Base-by-base conservation (phyloP, 1,139 yeast genomes). In the Hemisphaericaspora subhashii region DNA sequence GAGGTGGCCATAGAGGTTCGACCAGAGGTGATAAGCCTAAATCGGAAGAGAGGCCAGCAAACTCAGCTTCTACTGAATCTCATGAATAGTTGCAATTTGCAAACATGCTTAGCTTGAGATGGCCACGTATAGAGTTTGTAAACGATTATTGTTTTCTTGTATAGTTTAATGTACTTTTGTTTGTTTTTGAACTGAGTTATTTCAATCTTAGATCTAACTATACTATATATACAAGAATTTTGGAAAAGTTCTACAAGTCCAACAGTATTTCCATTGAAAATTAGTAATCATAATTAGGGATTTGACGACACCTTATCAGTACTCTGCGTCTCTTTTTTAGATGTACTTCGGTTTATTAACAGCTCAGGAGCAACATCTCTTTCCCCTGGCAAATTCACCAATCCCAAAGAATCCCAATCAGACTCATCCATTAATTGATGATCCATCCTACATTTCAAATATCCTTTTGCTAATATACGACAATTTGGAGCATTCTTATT, bases 401-500 rank as follows among this genome's bases (percentile, higher is more conserved):
- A 69, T 0, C 97, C 97, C 37, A 89, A 66, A 40, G 86, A 81
- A 37, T 77, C 80, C 96, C 96, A 89, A 20, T 79, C 82, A 36
- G 86, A 88, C 47, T 69, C 59, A 23, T 83, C 95, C 97, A 89
- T 89, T 37, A 89, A 68, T 41, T 87, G 85, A 57, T 89, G 73
- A 38, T 87, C 89, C 98, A 92, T 92, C 48, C 98, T 70, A 58
- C 98, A 92, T 38, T 80, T 76, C 41, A 92, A 67, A 56, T 90
- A 92, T 29, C 69, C 74, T 53, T 87, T 88, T 10, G 98, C 97
- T 39, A 90, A 65, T 2, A 83, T 58, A 34, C 98, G 71, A 61
- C 98, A 89, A 57, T 88, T 87, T 23, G 92, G 88, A 4, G 97
- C 94, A 60, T 90, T 89, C 51, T 82, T 81, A 46, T 92, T 92